Evolutionary conservation across 2,329 filamentous ascomycete species (phyloP).

Genomic region (Clarireedia sp.): DNA sequence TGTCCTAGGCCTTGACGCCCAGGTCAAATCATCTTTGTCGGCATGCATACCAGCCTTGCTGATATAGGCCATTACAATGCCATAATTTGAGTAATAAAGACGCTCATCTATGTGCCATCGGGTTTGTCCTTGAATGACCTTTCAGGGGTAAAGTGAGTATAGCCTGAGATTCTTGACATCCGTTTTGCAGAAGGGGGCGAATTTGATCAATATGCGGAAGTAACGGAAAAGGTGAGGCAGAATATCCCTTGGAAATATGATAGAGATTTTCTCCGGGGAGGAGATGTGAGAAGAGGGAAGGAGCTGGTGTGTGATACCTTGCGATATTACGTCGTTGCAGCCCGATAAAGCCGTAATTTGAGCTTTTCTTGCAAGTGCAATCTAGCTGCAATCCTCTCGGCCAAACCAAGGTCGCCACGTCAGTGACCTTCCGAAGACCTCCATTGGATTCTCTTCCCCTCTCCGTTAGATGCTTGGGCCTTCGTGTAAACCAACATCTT

Average conservation of each 20-base stretch:
- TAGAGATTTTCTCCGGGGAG: slow-evolving; percentile 3
- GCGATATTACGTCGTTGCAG: slow-evolving; percentile 15
- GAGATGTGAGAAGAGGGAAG: slow-evolving; percentile 14
- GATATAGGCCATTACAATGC: background rate
- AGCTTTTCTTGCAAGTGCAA: slow-evolving; percentile 5
- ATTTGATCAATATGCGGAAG: background rate
- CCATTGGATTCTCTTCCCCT: slow-evolving; percentile 19
- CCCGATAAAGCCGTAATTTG: slow-evolving; percentile 14
- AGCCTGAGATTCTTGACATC: background rate
- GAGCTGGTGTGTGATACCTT: slow-evolving; percentile 14
- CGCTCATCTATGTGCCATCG: slow-evolving; percentile 3
- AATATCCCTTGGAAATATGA: slow-evolving; percentile 6
- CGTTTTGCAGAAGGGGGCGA: background rate
- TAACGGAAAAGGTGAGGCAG: slow-evolving; percentile 2
- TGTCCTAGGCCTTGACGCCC: background rate
- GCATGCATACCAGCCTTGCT: slow-evolving; percentile 4
- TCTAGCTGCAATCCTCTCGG: slow-evolving; percentile 12
- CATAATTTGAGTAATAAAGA: background rate
- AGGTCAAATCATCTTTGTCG: background rate
- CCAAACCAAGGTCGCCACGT: slow-evolving; percentile 30
- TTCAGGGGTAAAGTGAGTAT: slow-evolving; percentile 1
- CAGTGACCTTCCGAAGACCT: slow-evolving; percentile 16
- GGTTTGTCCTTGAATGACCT: slow-evolving; percentile 4
- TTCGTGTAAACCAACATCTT: slow-evolving; percentile 9
- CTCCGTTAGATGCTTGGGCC: slow-evolving; percentile 11